phyloP scores from a whole-genome alignment of 768 basidiomycete genomes.

The Macrolepiota fuliginosa region DNA sequence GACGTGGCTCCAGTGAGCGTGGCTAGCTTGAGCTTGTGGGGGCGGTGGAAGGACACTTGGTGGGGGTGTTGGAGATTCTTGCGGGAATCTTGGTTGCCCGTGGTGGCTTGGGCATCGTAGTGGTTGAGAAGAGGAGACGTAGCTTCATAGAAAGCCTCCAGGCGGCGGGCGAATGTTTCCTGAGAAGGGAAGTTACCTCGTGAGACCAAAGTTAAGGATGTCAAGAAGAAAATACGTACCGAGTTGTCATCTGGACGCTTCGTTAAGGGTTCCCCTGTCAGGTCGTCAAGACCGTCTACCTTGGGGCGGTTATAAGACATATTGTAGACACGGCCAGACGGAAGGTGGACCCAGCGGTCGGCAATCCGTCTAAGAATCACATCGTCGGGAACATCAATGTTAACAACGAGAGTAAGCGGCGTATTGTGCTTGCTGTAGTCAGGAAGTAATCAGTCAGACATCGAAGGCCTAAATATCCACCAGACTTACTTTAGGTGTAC shows the following conservation, averaged over 20 bases:
- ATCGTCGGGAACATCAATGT: slow-evolving; percentile 85
- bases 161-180: slow-evolving; percentile 77
- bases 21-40: slow-evolving; percentile 48
- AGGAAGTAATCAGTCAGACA: slow-evolving; percentile 2
- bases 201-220: slow-evolving; percentile 5
- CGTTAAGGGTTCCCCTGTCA: slow-evolving; percentile 85
- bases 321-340: slow-evolving; percentile 90
- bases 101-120: slow-evolving; percentile 43
- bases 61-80: slow-evolving; percentile 47
- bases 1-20: slow-evolving; percentile 73
- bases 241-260: slow-evolving; percentile 89
- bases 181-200: slow-evolving; percentile 26
- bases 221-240: slow-evolving; percentile 41
- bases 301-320: slow-evolving; percentile 83
- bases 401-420: slow-evolving; percentile 78
- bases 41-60: slow-evolving; percentile 45
- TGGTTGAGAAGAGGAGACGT: slow-evolving; percentile 82
- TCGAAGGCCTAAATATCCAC: background rate
- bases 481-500: slow-evolving; percentile 61
- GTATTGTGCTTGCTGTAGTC: slow-evolving; percentile 51
- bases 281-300: slow-evolving; percentile 76
- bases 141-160: slow-evolving; percentile 72
- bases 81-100: slow-evolving; percentile 20
- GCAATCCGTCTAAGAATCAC: slow-evolving; percentile 84
- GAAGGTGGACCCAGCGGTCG: slow-evolving; percentile 86